Evolutionary conservation across 129 eudicot species (phyloP).

Genomic region (Mikania micrantha): DNA sequence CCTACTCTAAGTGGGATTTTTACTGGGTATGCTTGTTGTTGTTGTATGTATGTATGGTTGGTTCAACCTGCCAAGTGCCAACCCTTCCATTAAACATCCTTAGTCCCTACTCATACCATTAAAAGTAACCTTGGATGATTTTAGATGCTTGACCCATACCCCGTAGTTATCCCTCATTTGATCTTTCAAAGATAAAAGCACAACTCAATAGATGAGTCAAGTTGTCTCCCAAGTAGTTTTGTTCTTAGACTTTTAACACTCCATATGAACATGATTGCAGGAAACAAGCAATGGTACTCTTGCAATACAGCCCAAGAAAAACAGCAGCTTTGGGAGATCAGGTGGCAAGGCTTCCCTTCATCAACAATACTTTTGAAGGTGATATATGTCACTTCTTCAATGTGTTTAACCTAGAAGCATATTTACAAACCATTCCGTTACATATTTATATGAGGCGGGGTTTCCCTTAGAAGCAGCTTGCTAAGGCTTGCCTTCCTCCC

Average conservation of each 20-base stretch:
- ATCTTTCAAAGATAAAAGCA: not conserved
- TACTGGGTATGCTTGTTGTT: too few relatives aligned
- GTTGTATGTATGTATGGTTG: too few relatives aligned
- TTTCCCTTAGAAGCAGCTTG: too few relatives aligned
- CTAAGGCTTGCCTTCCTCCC: too few relatives aligned
- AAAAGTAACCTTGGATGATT: not conserved
- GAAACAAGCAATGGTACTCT: conserved; percentile 49
- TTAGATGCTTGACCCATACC: not conserved
- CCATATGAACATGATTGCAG: conserved; percentile 35
- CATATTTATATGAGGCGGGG: too few relatives aligned
- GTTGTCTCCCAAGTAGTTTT: too few relatives aligned
- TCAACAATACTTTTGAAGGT: conserved; percentile 21
- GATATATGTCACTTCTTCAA: not conserved
- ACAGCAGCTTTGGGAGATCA: conserved; percentile 20
- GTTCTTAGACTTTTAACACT: not conserved
- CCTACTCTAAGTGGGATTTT: too few relatives aligned
- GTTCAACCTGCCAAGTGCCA: too few relatives aligned
- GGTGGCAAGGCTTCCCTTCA: conserved; percentile 29
- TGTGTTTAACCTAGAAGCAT: not conserved
- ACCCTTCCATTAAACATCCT: too few relatives aligned
- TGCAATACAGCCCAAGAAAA: conserved; percentile 35
- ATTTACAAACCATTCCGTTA: not conserved
- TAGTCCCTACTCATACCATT: too few relatives aligned
- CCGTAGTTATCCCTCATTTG: not conserved
- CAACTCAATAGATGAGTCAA: not conserved